Percentiles rank a stretch among this genome's conserved stretches.
Evolutionary conservation across 2,329 filamentous ascomycete genomes (phyloP).

Genomic region (Paradendryphiella salina): DNA sequence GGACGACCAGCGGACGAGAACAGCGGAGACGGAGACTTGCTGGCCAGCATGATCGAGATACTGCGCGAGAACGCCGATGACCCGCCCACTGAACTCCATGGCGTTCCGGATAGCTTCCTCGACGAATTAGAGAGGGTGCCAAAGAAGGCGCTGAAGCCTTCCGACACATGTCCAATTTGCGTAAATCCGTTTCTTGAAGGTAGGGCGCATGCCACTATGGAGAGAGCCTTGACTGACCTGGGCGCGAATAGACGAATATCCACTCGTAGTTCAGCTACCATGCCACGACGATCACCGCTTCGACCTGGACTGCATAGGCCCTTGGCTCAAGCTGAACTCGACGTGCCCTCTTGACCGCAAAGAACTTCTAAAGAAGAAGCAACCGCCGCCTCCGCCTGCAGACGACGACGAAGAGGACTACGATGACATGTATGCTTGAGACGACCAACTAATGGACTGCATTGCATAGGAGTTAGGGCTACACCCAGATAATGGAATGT

Average conservation of each 20-base stretch:
- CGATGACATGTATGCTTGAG: conserved; percentile 56
- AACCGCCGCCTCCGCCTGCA: conserved; percentile 48
- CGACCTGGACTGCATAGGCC: conserved; percentile 66
- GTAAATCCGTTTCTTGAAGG: conserved; percentile 64
- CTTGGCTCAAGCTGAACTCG: conserved; percentile 66
- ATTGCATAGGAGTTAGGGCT: conserved; percentile 12
- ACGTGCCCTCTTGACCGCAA: conserved; percentile 66
- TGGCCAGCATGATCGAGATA: conserved; percentile 60
- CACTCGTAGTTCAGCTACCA: conserved; percentile 65
- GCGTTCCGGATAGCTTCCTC: conserved; percentile 64
- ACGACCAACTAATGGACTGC: background rate
- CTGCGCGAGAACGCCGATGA: conserved; percentile 60
- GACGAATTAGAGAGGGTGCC: conserved; percentile 64
- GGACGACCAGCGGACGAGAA: conserved; percentile 42
- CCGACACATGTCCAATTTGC: conserved; percentile 63
- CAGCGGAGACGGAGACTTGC: conserved; percentile 46
- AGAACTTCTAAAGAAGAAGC: conserved; percentile 60
- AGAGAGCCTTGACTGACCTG: conserved; percentile 22
- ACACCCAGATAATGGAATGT: conserved; percentile 6
- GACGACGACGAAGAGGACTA: conserved; percentile 58
- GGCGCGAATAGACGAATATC: conserved; percentile 55
- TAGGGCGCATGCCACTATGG: conserved; percentile 27
- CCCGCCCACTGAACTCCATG: conserved; percentile 63
- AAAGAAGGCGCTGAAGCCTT: conserved; percentile 57
- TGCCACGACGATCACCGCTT: conserved; percentile 66